Evolutionary conservation across 257 asterid species (phyloP).

Genomic region (Penstemon davidsonii): DNA sequence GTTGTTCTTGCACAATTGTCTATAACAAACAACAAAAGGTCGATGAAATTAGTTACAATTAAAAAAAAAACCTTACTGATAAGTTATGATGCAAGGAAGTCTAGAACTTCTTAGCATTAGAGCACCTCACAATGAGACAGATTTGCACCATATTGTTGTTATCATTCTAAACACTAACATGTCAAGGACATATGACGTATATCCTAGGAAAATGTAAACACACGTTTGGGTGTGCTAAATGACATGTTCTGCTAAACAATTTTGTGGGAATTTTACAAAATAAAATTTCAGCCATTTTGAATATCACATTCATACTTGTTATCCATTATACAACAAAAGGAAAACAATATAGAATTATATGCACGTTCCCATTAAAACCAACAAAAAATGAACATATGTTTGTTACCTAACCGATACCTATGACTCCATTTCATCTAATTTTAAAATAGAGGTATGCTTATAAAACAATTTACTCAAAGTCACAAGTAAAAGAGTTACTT

Average conservation of each 20-base stretch:
- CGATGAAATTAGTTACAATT: neutral
- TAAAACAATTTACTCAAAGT: conserved; percentile 24
- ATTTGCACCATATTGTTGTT: conserved; percentile 16
- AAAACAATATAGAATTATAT: conserved; percentile 7
- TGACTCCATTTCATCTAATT: conserved; percentile 15
- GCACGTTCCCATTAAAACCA: conserved; percentile 12
- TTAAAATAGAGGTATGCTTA: conserved; percentile 9
- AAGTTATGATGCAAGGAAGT: neutral
- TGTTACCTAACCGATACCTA: conserved; percentile 1
- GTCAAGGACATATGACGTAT: conserved; percentile 4
- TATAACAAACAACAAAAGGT: conserved; percentile 41
- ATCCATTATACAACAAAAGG: conserved; percentile 20
- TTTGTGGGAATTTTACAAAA: neutral
- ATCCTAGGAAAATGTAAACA: neutral
- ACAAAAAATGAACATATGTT: neutral
- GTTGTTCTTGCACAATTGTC: conserved; percentile 90
- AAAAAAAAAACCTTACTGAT: conserved; percentile 2
- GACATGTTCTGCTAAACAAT: conserved; percentile 8
- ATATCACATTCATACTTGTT: neutral
- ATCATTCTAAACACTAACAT: conserved; percentile 9
- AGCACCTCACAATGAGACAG: conserved; percentile 9
- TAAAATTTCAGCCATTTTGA: conserved; percentile 9
- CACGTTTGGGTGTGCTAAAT: neutral
- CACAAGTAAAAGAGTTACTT: conserved; percentile 30
- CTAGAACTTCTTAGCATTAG: neutral